Evolutionary conservation across 2,329 filamentous ascomycete species (phyloP).

Genomic region (Akanthomyces uredinophilus): DNA sequence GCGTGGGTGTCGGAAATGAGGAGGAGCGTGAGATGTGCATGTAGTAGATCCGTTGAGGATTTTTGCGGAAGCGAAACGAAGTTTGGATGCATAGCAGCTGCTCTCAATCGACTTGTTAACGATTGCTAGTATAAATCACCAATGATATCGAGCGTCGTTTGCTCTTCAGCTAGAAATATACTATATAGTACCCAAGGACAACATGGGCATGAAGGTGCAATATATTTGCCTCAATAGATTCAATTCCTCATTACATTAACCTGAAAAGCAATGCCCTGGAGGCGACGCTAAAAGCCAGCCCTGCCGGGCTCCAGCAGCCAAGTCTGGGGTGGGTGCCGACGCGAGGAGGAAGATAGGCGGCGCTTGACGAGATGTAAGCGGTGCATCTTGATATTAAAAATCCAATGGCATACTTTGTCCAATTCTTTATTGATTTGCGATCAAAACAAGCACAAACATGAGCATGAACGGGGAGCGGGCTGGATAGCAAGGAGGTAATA

Average conservation of each 20-base stretch:
- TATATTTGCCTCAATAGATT: background rate
- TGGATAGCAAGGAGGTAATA: background rate
- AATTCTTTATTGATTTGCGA: conserved; percentile 40
- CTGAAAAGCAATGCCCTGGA: background rate
- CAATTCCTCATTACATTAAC: background rate
- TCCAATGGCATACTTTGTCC: too few species aligned
- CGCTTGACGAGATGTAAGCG: too few species aligned
- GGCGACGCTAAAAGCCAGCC: background rate
- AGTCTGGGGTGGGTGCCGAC: background rate
- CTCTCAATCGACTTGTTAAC: too few species aligned
- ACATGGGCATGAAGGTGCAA: background rate
- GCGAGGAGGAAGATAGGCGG: background rate
- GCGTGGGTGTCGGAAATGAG: too few species aligned
- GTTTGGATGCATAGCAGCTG: too few species aligned
- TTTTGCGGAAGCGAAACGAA: too few species aligned
- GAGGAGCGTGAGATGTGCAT: too few species aligned
- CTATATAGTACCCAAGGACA: background rate
- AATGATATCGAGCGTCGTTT: too few species aligned
- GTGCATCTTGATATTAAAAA: background rate
- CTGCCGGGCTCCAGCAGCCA: background rate
- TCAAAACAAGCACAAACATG: conserved; percentile 63
- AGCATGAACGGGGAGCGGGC: conserved; percentile 29
- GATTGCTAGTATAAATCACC: too few species aligned
- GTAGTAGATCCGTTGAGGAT: too few species aligned
- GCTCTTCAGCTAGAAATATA: background rate